phyloP scores from a whole-genome alignment of 2,329 filamentous ascomycete genomes.

The Pseudogymnoascus sp. region DNA sequence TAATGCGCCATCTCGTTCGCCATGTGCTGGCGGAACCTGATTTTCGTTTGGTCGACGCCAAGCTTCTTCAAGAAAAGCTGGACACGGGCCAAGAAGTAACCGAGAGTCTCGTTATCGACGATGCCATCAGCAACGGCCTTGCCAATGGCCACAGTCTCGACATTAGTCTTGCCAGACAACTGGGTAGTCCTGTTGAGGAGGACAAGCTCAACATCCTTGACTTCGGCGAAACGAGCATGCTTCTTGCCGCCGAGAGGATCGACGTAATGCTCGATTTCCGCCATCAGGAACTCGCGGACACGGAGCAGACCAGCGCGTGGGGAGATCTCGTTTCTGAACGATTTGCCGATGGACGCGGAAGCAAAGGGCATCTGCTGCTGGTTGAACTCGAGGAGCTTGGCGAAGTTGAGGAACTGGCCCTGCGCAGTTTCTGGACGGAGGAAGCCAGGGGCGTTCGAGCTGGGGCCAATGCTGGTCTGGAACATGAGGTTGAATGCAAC shows the following conservation, averaged over 20 bases:
- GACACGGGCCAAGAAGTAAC: slow-evolving; percentile 94
- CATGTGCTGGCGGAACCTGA: slow-evolving; percentile 98
- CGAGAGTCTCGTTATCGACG: slow-evolving; percentile 95
- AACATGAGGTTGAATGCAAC: slow-evolving; percentile 99
- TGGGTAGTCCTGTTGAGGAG: slow-evolving; percentile 81
- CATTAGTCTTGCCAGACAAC: slow-evolving; percentile 71
- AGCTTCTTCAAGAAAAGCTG: slow-evolving; percentile 83
- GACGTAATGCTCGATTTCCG: slow-evolving; percentile 97
- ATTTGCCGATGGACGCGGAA: slow-evolving; percentile 94
- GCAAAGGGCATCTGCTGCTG: slow-evolving; percentile 93
- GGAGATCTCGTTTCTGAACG: slow-evolving; percentile 96
- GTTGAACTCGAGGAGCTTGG: slow-evolving; percentile 94
- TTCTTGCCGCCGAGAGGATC: slow-evolving; percentile 93
- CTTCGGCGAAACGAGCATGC: slow-evolving; percentile 77
- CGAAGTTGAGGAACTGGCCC: slow-evolving; percentile 96
- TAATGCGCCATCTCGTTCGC: slow-evolving; percentile 87
- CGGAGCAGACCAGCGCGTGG: slow-evolving; percentile 83
- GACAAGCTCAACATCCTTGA: slow-evolving; percentile 73
- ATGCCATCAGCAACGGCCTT: slow-evolving; percentile 73
- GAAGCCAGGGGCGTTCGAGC: slow-evolving; percentile 76
- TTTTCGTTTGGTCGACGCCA: slow-evolving; percentile 76
- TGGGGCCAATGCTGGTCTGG: slow-evolving; percentile 87
- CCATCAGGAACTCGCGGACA: slow-evolving; percentile 97
- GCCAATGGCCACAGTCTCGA: slow-evolving; percentile 67
- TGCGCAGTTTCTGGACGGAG: slow-evolving; percentile 92